These are phyloP conservation scores for Tetrapisispora pingtungensis DNA, from an alignment of 805 yeast species.

Conservation along the genomic window DNA sequence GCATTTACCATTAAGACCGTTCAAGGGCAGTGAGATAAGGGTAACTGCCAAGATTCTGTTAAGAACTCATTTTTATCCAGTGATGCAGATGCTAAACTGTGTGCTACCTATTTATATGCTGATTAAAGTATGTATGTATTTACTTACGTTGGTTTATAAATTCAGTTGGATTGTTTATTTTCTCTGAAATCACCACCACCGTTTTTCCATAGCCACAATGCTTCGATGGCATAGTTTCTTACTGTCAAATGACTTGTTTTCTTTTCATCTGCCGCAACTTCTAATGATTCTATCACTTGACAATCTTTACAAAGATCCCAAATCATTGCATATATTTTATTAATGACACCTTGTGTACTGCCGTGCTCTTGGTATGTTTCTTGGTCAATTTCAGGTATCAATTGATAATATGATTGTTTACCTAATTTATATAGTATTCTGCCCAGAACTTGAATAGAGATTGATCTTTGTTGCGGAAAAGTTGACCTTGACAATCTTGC, in stretches of 20 bases:
- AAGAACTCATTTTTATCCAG: too few relatives aligned
- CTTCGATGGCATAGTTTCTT: constrained; percentile 75
- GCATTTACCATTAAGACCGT: too few relatives aligned
- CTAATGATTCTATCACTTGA: constrained; percentile 53
- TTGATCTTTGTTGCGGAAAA: constrained; percentile 73
- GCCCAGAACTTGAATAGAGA: constrained; percentile 81
- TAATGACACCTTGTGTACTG: constrained; percentile 28
- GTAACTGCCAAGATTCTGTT: too few relatives aligned
- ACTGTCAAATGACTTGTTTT: constrained; percentile 60
- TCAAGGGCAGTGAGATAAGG: too few relatives aligned
- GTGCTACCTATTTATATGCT: too few relatives aligned
- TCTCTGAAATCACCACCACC: constrained; percentile 32
- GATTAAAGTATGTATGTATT: too few relatives aligned
- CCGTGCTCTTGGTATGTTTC: constrained; percentile 32
- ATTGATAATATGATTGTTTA: constrained; percentile 42
- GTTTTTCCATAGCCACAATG: constrained; percentile 77
- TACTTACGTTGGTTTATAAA: too few relatives aligned
- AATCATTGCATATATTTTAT: constrained; percentile 36
- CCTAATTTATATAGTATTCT: constrained; percentile 77
- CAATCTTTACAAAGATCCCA: constrained; percentile 64
- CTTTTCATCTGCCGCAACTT: constrained; percentile 58
- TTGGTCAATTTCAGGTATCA: constrained; percentile 38
- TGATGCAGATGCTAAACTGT: too few relatives aligned
- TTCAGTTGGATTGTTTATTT: neutral
- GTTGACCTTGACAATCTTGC: constrained; percentile 71